phyloP scores from a whole-genome alignment of 1,284 basidiomycete species.

The Ceratobasidium sp. region DNA sequence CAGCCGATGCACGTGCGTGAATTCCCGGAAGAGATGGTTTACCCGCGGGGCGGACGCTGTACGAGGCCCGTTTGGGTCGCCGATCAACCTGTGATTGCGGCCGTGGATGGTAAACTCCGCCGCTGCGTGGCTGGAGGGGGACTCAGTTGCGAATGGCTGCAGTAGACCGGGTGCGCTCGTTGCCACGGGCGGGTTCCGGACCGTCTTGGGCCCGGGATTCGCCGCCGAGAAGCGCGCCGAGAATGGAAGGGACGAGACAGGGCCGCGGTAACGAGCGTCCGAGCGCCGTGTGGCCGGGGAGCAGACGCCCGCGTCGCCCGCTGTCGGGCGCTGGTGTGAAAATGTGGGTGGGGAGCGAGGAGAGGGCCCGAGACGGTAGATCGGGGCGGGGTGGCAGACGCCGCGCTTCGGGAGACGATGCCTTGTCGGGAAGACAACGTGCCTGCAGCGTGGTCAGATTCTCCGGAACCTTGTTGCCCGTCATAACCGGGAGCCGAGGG shows the following conservation, averaged over 20 bases:
- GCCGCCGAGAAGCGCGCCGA: background rate
- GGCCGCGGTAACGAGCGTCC: slow-evolving; percentile 1
- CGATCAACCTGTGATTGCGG: background rate
- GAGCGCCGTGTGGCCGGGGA: background rate
- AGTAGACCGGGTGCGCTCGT: no score
- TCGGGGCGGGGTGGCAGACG: slow-evolving; percentile 4
- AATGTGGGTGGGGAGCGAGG: slow-evolving; percentile 5
- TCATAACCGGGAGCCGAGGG: background rate
- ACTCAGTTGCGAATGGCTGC: slow-evolving; percentile 9
- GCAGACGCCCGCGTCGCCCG: background rate
- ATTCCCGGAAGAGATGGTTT: background rate
- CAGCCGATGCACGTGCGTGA: background rate
- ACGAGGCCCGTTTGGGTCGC: background rate
- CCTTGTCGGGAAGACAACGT: slow-evolving; percentile 1
- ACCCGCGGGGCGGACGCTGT: background rate
- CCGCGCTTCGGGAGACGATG: background rate
- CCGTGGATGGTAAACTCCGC: background rate
- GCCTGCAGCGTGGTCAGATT: slow-evolving; percentile 15
- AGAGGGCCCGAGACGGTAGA: slow-evolving; percentile 1
- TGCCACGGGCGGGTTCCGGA: no score
- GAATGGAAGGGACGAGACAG: background rate
- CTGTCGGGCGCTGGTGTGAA: background rate
- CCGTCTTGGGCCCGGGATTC: slow-evolving; percentile 9
- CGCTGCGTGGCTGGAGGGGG: background rate
- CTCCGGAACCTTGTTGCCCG: background rate